Evolutionary conservation across 2,329 filamentous ascomycete species (phyloP).

Genomic region (Albophoma yamanashiensis): DNA sequence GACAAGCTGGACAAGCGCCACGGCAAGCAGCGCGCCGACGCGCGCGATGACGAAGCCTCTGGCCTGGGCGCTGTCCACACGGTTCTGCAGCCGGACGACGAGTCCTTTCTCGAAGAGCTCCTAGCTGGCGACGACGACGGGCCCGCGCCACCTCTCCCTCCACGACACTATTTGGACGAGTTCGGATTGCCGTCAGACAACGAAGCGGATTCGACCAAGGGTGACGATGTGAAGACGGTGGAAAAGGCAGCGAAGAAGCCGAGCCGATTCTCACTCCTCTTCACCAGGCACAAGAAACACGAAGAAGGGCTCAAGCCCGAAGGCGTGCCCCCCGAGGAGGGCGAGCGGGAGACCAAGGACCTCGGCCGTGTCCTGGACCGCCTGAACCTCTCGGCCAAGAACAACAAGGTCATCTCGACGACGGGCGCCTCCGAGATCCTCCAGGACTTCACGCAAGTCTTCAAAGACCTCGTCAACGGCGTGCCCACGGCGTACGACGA

Average conservation of each 20-base stretch:
- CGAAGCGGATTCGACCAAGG: slow-evolving; percentile 14
- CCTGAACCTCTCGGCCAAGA: slow-evolving; percentile 71
- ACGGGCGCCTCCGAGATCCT: slow-evolving; percentile 74
- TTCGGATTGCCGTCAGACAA: slow-evolving; percentile 33
- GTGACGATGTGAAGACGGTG: slow-evolving; percentile 13
- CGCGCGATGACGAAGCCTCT: slow-evolving; percentile 5
- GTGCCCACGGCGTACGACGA: slow-evolving; percentile 90
- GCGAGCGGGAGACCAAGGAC: slow-evolving; percentile 52
- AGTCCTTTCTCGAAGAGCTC: slow-evolving; percentile 46
- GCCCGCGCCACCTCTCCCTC: slow-evolving; percentile 44
- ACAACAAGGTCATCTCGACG: slow-evolving; percentile 81
- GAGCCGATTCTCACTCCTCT: slow-evolving; percentile 23
- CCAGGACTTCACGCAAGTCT: slow-evolving; percentile 74
- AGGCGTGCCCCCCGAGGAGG: slow-evolving; percentile 28
- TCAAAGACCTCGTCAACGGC: slow-evolving; percentile 86
- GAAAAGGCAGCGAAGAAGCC: slow-evolving; percentile 22
- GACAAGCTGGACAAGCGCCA: slow-evolving; percentile 1
- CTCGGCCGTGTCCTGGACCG: slow-evolving; percentile 71
- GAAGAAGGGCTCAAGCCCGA: slow-evolving; percentile 22
- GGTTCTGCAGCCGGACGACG: slow-evolving; percentile 46
- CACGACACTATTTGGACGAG: slow-evolving; percentile 37
- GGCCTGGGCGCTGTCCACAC: background rate
- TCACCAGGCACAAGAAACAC: slow-evolving; percentile 28
- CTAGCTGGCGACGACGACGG: slow-evolving; percentile 29
- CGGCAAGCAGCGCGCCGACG: slow-evolving; percentile 3